These are phyloP conservation scores for Allium fistulosum DNA, from an alignment of 106 monocot species.

Conservation along the genomic window DNA sequence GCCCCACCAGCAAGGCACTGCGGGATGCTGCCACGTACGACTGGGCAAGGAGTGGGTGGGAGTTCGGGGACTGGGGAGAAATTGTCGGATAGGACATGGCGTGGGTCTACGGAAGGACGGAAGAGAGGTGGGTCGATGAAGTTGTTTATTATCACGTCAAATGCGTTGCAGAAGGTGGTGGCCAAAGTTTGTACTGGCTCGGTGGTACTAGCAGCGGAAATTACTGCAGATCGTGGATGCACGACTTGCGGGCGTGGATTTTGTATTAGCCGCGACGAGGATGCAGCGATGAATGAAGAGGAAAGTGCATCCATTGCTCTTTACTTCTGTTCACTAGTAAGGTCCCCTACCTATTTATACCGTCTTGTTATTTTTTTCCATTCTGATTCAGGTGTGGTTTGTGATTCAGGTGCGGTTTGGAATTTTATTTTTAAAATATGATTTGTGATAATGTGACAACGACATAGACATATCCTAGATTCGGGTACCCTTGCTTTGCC, in stretches of 20 bases:
- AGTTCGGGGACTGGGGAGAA: slow-evolving; percentile 54
- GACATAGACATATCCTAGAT: too few relatives aligned
- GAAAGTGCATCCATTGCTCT: slow-evolving; percentile 13
- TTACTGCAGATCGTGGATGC: neutral
- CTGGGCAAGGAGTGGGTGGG: slow-evolving; percentile 42
- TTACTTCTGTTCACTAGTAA: too few relatives aligned
- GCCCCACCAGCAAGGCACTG: slow-evolving; percentile 53
- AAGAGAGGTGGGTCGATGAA: slow-evolving; percentile 38
- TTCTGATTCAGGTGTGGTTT: too few relatives aligned
- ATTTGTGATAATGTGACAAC: too few relatives aligned
- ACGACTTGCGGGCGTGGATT: neutral
- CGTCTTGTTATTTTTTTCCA: too few relatives aligned
- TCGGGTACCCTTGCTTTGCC: too few relatives aligned
- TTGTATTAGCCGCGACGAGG: neutral
- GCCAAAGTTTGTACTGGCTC: slow-evolving; percentile 17
- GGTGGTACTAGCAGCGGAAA: slow-evolving; percentile 18
- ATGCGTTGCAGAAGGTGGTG: slow-evolving; percentile 33
- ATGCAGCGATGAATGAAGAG: slow-evolving; percentile 13
- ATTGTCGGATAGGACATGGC: slow-evolving; percentile 34
- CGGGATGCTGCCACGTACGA: slow-evolving; percentile 46
- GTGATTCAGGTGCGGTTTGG: too few relatives aligned
- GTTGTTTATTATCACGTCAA: slow-evolving; percentile 43
- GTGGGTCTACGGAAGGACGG: slow-evolving; percentile 59
- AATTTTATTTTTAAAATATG: too few relatives aligned
- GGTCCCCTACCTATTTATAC: too few relatives aligned